These are phyloP conservation scores for Toxicodendron radicans DNA, from an alignment of 345 rosid species.

Conservation along the genomic window DNA sequence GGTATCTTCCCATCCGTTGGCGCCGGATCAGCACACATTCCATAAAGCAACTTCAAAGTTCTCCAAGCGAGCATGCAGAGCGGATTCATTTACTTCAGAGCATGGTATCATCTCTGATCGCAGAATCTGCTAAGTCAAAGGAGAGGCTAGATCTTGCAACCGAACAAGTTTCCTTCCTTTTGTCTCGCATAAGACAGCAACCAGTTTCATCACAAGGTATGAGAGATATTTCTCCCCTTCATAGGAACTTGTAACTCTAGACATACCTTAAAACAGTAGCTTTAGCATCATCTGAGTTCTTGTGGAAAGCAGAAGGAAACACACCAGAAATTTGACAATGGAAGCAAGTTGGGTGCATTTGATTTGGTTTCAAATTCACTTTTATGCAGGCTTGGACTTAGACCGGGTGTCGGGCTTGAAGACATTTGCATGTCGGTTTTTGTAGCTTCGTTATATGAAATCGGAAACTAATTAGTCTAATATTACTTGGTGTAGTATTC, in stretches of 20 bases:
- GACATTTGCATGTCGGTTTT: neutral
- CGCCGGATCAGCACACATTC: slow-evolving; percentile 56
- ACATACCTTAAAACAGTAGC: slow-evolving; percentile 7
- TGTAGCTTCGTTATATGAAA: slow-evolving; percentile 6
- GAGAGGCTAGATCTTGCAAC: slow-evolving; percentile 83
- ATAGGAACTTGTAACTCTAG: slow-evolving; percentile 30
- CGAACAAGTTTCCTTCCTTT: slow-evolving; percentile 65
- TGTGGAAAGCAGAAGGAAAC: slow-evolving; percentile 1
- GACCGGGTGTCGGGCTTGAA: neutral
- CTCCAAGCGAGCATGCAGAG: slow-evolving; percentile 53
- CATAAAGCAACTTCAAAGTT: slow-evolving; percentile 43
- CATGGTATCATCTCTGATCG: slow-evolving; percentile 65
- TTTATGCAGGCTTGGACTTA: neutral
- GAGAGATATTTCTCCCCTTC: slow-evolving; percentile 39
- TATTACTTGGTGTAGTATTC: neutral
- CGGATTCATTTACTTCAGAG: slow-evolving; percentile 76
- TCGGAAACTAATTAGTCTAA: neutral
- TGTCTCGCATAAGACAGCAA: slow-evolving; percentile 77
- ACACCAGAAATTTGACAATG: neutral
- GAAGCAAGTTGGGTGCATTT: neutral
- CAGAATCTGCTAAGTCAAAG: slow-evolving; percentile 77
- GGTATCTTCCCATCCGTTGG: slow-evolving; percentile 88
- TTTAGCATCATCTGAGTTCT: slow-evolving; percentile 10
- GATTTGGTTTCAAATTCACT: neutral
- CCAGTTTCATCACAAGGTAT: slow-evolving; percentile 44